Base-by-base conservation (phyloP, 352 stramenopile genomes). In the Globisporangium heterothallicum region DNA sequence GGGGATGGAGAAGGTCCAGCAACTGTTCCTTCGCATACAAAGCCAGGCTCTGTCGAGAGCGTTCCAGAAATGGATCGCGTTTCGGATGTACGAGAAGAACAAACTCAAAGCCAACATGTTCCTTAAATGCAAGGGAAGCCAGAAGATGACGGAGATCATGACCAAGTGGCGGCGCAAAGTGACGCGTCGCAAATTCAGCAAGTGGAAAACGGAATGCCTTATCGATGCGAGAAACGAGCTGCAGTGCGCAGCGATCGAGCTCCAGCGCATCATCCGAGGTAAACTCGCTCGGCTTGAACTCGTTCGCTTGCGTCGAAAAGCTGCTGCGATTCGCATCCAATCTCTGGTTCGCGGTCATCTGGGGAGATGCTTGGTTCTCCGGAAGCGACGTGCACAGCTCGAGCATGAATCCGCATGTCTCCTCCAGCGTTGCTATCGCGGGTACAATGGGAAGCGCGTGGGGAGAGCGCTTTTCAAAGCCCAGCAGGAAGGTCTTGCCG, bases 1-100 rank as follows among this genome's bases (percentile, higher is more conserved):
- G 84, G 84, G 82, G 3, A 68, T 91, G 48, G 79, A 93, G 48
- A 92, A 92, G 55, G 66, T 95, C n/a, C 66, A 86, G 13, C 65
- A 78, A 30, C 61, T 94, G n/a, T 69, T 93, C 13, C 30, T 74
- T 13, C 75, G 80, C 0, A 72, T 94, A 19, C 73, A 92, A 41
- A 74, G 68, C 4, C 78, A 87, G 45, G 66, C 80, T n/a, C 30
- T 92, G 4, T 76, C 84, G 12, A 61, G 78, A 12, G 81, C 78
- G 3, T 81, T 87, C 42, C 61, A 69, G 14, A 88, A 93, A 55
- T 93, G 84, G 84, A 49, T 62, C 19, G 64, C 70, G 4, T 88
- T 87, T 47, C 66, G 74, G 30, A 58, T 76, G 44, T 92, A 81
- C 58, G 70, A 88, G 47, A 70, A 72, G 48, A 91, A 91, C 63